Percentiles rank a stretch among this genome's conserved stretches.
Evolutionary conservation across 2,329 filamentous ascomycete species (phyloP).

Genomic region (Nemania serpens): DNA sequence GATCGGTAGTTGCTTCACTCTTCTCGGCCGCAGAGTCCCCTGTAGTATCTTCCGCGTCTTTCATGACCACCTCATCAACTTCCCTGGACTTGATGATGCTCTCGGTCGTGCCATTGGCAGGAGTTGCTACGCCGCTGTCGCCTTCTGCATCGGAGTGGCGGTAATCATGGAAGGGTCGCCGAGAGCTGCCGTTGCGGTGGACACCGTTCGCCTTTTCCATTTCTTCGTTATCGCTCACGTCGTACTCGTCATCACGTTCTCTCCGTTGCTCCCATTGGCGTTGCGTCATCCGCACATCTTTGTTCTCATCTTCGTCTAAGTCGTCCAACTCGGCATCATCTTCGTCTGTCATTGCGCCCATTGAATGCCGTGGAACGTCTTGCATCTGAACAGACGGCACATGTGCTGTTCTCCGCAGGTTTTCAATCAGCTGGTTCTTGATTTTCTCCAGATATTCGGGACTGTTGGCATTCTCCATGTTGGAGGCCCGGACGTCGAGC

Average conservation of each 20-base stretch:
- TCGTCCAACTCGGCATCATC: constrained; percentile 69
- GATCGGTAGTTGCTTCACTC: constrained; percentile 36
- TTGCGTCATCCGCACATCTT: constrained; percentile 81
- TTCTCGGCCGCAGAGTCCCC: constrained; percentile 38
- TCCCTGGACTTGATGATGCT: constrained; percentile 45
- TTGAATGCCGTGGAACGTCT: constrained; percentile 67
- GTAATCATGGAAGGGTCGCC: constrained; percentile 57
- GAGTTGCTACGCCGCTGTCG: constrained; percentile 47
- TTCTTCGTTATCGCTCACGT: constrained; percentile 90
- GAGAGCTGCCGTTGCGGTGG: constrained; percentile 54
- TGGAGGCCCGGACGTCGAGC: constrained; percentile 85
- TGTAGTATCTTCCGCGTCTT: constrained; percentile 33
- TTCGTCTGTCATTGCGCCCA: constrained; percentile 67
- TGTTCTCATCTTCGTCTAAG: constrained; percentile 82
- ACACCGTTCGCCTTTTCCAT: constrained; percentile 74
- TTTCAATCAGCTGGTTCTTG: constrained; percentile 80
- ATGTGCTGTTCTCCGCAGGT: constrained; percentile 82
- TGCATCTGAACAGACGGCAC: constrained; percentile 92
- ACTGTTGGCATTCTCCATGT: constrained; percentile 90
- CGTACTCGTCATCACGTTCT: constrained; percentile 77
- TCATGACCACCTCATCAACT: constrained; percentile 49
- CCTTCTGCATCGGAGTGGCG: constrained; percentile 51
- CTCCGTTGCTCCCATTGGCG: constrained; percentile 81
- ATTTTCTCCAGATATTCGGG: constrained; percentile 81
- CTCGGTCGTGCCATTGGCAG: constrained; percentile 43